phyloP scores from a whole-genome alignment of 306 rosid genomes.

The Coriaria nepalensis region DNA sequence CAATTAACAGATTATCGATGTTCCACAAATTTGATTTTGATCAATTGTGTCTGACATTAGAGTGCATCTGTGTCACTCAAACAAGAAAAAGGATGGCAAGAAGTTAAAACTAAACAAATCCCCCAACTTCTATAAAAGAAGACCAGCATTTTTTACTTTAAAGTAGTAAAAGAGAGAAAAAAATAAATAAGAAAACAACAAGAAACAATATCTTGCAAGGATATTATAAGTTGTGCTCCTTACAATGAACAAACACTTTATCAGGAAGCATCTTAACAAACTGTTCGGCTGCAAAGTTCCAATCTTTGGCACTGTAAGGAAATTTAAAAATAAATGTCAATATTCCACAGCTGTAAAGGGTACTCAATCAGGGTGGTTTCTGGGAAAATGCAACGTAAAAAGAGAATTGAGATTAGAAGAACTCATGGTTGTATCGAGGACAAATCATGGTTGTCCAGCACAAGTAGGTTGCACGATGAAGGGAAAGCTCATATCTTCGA shows the following conservation, averaged over 20 bases:
- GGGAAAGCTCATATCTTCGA: no score
- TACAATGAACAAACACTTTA: conserved; percentile 82
- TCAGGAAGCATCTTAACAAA: conserved; percentile 70
- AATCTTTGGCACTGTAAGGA: conserved; percentile 60
- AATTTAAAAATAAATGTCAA: conserved; percentile 13
- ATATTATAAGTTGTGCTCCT: conserved; percentile 14
- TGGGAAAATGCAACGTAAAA: not conserved
- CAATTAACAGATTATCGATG: no score
- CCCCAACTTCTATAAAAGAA: no score
- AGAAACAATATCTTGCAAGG: not conserved
- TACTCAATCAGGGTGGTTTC: not conserved
- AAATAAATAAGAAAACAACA: not conserved
- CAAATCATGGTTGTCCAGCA: not conserved
- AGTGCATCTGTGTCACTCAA: no score
- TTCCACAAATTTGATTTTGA: no score
- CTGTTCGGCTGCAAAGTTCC: conserved; percentile 84
- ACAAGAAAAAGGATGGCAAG: no score
- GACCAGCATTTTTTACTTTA: no score
- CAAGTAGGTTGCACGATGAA: not conserved
- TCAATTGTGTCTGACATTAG: no score
- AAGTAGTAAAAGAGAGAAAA: not conserved
- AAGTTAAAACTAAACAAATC: no score
- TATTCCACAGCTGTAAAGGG: not conserved
- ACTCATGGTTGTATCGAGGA: not conserved
- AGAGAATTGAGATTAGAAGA: not conserved